A percentile compares a stretch with the other conserved stretches of the same genome.
Evolutionary conservation across 108 stramenopile genomes (phyloP).

Genomic region (Cyclotella cryptica): DNA sequence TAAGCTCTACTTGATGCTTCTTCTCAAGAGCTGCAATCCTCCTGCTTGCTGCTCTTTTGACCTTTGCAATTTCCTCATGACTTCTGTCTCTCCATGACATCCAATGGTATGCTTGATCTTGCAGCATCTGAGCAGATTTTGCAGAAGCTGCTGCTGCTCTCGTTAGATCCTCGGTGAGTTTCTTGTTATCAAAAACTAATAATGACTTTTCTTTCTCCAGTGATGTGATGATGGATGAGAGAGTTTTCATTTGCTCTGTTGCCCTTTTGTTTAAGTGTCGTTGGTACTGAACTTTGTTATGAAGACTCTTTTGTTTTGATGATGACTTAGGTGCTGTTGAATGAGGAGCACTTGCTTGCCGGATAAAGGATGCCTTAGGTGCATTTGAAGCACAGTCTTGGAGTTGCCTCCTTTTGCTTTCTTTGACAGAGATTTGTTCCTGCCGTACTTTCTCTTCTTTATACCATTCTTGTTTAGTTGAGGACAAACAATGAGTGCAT

Average conservation of each 20-base stretch:
- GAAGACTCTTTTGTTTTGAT: background rate
- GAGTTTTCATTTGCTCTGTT: background rate
- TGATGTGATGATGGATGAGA: no score
- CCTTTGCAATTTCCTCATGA: background rate
- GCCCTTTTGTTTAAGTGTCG: background rate
- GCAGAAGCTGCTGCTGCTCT: background rate
- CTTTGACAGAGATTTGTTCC: background rate
- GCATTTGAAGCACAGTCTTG: background rate
- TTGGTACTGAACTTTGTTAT: no score
- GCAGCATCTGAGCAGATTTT: background rate
- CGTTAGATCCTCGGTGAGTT: background rate
- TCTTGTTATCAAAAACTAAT: no score
- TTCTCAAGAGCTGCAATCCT: background rate
- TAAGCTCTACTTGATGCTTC: background rate
- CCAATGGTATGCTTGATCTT: background rate
- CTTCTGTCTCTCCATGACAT: background rate
- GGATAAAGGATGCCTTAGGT: background rate
- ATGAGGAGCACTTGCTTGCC: no score
- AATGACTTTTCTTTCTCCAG: no score
- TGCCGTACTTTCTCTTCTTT: conserved; percentile 6
- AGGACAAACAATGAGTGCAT: no score
- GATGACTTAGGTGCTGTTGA: background rate
- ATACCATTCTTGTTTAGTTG: background rate
- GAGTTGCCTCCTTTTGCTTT: background rate
- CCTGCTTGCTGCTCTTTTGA: background rate